A percentile compares a stretch with the other conserved stretches of the same genome.
phyloP scores from a whole-genome alignment of 2,329 filamentous ascomycete genomes.

The Talaromyces sp. region DNA sequence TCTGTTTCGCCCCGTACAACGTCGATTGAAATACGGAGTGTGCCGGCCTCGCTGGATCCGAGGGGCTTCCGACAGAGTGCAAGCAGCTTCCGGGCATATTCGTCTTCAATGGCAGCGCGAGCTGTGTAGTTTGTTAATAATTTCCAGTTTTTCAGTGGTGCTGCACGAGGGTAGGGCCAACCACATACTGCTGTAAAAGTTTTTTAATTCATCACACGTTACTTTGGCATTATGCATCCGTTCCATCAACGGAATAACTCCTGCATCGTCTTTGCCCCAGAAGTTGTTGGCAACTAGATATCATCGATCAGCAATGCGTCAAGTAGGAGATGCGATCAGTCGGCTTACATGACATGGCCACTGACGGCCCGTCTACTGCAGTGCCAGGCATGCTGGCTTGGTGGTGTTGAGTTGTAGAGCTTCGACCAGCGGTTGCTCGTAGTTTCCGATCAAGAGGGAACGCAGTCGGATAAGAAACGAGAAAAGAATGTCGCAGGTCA shows the following conservation, averaged over 20 bases:
- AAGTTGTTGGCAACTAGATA: slow-evolving; percentile 92
- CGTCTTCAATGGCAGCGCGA: slow-evolving; percentile 90
- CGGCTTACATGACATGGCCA: slow-evolving; percentile 61
- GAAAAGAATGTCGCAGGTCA: background rate
- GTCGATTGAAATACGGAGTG: slow-evolving; percentile 78
- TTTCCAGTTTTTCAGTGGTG: background rate
- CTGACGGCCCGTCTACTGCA: slow-evolving; percentile 58
- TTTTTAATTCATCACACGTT: slow-evolving; percentile 87
- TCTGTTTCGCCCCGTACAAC: slow-evolving; percentile 85
- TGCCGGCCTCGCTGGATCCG: slow-evolving; percentile 81
- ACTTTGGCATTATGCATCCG: slow-evolving; percentile 93
- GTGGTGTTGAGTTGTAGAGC: slow-evolving; percentile 20
- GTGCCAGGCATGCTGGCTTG: slow-evolving; percentile 53
- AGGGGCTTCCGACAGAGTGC: slow-evolving; percentile 82
- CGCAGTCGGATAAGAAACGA: background rate
- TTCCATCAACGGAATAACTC: slow-evolving; percentile 82
- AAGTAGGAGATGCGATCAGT: background rate
- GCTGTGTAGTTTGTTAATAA: slow-evolving; percentile 45
- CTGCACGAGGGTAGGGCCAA: background rate
- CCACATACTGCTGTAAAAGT: slow-evolving; percentile 74
- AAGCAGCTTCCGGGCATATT: slow-evolving; percentile 86
- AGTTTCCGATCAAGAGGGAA: slow-evolving; percentile 2
- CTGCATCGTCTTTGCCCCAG: slow-evolving; percentile 98
- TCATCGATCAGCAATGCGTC: slow-evolving; percentile 28
- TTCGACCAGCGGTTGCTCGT: slow-evolving; percentile 34